Evolutionary conservation across 139 green algal genomes (phyloP).

Genomic region (Asterochloris erici): DNA sequence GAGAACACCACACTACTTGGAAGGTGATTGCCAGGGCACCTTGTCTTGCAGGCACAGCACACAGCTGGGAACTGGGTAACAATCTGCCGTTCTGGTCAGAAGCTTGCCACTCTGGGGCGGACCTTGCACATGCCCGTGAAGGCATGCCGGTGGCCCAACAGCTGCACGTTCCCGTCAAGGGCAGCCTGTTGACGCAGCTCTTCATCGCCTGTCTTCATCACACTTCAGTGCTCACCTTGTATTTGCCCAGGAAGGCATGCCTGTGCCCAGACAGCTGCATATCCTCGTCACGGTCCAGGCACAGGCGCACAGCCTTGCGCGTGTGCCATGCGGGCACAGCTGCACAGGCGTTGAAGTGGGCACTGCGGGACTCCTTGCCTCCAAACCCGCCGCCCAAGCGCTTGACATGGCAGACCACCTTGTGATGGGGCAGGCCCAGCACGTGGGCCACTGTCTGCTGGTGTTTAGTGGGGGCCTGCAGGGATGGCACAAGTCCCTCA

Average conservation of each 20-base stretch:
- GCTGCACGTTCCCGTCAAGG: neutral
- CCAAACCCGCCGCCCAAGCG: constrained; percentile 94
- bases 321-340: constrained; percentile 79
- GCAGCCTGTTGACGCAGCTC: neutral
- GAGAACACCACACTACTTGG: neutral
- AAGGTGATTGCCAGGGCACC: no score
- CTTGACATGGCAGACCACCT: constrained; percentile 86
- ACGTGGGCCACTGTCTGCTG: constrained; percentile 68
- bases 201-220: no score
- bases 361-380: constrained; percentile 90
- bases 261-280: constrained; percentile 87
- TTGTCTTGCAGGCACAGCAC: no score
- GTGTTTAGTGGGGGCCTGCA: constrained; percentile 80
- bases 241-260: constrained; percentile 82
- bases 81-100: neutral
- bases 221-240: constrained; percentile 50
- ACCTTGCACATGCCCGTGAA: neutral
- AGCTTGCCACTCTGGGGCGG: no score
- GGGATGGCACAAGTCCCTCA: no score
- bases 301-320: constrained; percentile 64
- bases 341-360: constrained; percentile 28
- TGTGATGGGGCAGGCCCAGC: constrained; percentile 83
- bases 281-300: constrained; percentile 90
- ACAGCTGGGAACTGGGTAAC: neutral
- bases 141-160: neutral